Conservation (phyloP, 2,329 filamentous ascomycete species). For the Ascochyta koolunga region DNA sequence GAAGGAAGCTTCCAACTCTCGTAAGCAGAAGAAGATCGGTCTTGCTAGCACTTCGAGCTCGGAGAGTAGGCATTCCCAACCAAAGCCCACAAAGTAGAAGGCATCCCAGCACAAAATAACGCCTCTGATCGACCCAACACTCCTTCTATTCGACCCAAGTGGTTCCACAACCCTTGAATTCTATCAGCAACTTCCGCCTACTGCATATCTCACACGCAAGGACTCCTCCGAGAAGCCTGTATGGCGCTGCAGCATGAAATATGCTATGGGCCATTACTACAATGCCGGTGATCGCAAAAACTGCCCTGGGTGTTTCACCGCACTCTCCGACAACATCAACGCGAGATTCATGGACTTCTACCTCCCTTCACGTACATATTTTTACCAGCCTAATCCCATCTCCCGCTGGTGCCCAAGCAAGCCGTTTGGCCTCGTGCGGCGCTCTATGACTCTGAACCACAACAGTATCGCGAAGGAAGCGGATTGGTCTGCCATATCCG, state of each 20-base stretch:
- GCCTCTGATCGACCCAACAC: not conserved
- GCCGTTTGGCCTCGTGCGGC: slow-evolving; percentile 7
- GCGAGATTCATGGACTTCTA: slow-evolving; percentile 36
- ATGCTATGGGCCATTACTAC: slow-evolving; percentile 37
- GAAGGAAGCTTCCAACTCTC: not conserved
- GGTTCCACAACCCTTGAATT: slow-evolving; percentile 25
- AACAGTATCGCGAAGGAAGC: slow-evolving; percentile 36
- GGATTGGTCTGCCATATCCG: slow-evolving; percentile 25
- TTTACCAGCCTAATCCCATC: slow-evolving; percentile 23
- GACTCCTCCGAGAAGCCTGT: slow-evolving; percentile 20
- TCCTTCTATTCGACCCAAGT: slow-evolving; percentile 12
- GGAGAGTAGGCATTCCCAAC: not conserved
- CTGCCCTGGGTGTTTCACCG: slow-evolving; percentile 31
- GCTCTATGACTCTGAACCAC: slow-evolving; percentile 19
- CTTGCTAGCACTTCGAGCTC: not conserved
- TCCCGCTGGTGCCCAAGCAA: slow-evolving; percentile 29
- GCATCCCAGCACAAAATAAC: too few relatives aligned
- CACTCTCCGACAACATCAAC: slow-evolving; percentile 18
- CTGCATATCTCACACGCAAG: slow-evolving; percentile 28
- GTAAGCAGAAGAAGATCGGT: not conserved
- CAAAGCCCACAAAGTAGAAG: not conserved
- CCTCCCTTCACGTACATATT: slow-evolving; percentile 24
- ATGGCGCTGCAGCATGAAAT: slow-evolving; percentile 37
- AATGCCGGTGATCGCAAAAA: slow-evolving; percentile 34
- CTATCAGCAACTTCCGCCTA: slow-evolving; percentile 26